Percentiles rank a stretch among this genome's conserved stretches.
Conservation (phyloP, 306 rosid genomes). For the Echinosophora koreensis region DNA sequence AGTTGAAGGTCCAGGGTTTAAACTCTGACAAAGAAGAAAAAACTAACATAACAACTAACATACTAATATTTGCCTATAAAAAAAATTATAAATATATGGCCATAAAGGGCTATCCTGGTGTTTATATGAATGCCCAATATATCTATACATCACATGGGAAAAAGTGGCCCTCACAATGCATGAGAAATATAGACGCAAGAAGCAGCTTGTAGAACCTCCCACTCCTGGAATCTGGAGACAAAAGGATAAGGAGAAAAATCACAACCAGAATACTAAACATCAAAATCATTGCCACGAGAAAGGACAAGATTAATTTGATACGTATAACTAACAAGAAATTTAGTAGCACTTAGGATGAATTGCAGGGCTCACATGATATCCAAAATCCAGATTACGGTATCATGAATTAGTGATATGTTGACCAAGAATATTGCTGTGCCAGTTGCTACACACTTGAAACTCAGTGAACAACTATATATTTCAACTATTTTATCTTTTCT, state of each 20-base stretch:
- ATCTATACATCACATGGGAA: neutral
- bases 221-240: neutral
- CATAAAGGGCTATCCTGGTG: constrained; percentile 2
- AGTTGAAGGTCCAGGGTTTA: no score
- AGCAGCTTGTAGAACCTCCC: neutral
- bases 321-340: neutral
- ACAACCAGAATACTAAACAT: neutral
- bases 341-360: neutral
- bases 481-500: neutral
- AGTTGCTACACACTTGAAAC: neutral
- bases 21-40: no score
- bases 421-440: neutral
- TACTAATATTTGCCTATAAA: no score
- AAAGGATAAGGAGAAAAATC: neutral
- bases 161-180: neutral
- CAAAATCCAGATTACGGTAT: neutral
- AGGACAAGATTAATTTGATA: constrained; percentile 3
- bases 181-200: neutral
- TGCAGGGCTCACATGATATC: neutral
- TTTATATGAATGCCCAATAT: neutral
- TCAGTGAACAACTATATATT: neutral
- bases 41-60: no score
- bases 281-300: neutral
- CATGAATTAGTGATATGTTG: neutral
- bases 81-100: neutral